Evolutionary conservation across 495 filamentous ascomycete genomes (phyloP).

Genomic region (Trichoderma reesei): DNA sequence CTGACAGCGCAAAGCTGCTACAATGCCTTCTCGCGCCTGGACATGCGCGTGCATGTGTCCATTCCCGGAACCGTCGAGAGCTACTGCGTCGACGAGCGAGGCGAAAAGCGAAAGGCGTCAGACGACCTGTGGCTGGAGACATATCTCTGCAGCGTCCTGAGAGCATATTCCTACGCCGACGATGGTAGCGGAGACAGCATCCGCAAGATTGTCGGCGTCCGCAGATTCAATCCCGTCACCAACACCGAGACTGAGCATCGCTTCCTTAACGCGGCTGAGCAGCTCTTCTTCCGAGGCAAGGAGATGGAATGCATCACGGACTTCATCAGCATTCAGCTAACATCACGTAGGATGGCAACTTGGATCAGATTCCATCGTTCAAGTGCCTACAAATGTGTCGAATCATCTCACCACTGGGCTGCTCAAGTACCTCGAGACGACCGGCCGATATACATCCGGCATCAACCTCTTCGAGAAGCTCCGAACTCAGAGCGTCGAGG

Average conservation of each 20-base stretch:
- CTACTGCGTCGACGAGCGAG: slow-evolving; percentile 93
- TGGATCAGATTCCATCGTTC: slow-evolving; percentile 92
- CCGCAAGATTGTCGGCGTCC: slow-evolving; percentile 84
- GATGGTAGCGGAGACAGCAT: slow-evolving; percentile 86
- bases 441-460: slow-evolving; percentile 86
- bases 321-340: slow-evolving; percentile 10
- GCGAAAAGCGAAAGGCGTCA: slow-evolving; percentile 82
- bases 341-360: slow-evolving; percentile 68
- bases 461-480: slow-evolving; percentile 98
- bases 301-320: neutral
- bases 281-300: slow-evolving; percentile 85
- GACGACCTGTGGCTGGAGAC: slow-evolving; percentile 96
- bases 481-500: slow-evolving; percentile 79
- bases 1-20: slow-evolving; percentile 61
- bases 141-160: slow-evolving; percentile 84
- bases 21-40: slow-evolving; percentile 96
- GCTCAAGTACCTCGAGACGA: slow-evolving; percentile 93
- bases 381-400: slow-evolving; percentile 94
- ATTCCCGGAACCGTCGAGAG: slow-evolving; percentile 92
- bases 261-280: slow-evolving; percentile 91
- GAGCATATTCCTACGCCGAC: slow-evolving; percentile 94
- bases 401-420: slow-evolving; percentile 89
- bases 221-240: slow-evolving; percentile 93
- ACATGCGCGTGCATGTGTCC: slow-evolving; percentile 96
- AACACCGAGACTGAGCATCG: slow-evolving; percentile 95